phyloP scores from a whole-genome alignment of 75 land plant species.

The Selaginella moellendorffii region DNA sequence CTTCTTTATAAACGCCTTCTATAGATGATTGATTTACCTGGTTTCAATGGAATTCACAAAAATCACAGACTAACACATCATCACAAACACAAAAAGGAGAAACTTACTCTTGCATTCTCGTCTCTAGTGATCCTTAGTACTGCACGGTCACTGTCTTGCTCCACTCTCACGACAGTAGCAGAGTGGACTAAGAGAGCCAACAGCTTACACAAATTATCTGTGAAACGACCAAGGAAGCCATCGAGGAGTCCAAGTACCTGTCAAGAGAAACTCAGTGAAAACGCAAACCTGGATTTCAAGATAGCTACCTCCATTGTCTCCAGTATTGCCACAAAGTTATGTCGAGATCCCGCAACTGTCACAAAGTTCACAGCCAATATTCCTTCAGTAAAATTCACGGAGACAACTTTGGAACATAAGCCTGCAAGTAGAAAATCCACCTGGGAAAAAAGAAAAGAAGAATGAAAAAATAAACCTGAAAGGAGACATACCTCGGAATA shows the following conservation, averaged over 20 bases:
- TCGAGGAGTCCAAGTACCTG: not conserved
- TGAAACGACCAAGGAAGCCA: not conserved
- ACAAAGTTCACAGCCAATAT: not conserved
- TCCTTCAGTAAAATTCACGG: not conserved
- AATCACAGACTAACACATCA: too few species aligned
- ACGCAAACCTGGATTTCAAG: too few species aligned
- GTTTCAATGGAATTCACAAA: too few species aligned
- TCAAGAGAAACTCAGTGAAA: too few species aligned
- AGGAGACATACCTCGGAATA: not conserved
- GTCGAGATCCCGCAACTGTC: not conserved
- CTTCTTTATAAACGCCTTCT: conserved; percentile 30
- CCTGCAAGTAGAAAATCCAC: not conserved
- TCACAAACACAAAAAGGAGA: too few species aligned
- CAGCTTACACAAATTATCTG: not conserved
- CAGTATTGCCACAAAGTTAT: not conserved
- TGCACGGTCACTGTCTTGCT: not conserved
- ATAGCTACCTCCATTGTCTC: not conserved
- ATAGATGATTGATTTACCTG: not conserved
- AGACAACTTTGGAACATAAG: not conserved
- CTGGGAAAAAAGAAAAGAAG: not conserved
- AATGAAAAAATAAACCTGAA: not conserved
- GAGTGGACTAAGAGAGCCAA: not conserved
- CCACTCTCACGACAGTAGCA: not conserved
- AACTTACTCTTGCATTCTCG: not conserved
- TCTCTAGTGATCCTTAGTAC: not conserved